phyloP scores from a whole-genome alignment of 495 filamentous ascomycete genomes.

The Trichocladium antarcticum region DNA sequence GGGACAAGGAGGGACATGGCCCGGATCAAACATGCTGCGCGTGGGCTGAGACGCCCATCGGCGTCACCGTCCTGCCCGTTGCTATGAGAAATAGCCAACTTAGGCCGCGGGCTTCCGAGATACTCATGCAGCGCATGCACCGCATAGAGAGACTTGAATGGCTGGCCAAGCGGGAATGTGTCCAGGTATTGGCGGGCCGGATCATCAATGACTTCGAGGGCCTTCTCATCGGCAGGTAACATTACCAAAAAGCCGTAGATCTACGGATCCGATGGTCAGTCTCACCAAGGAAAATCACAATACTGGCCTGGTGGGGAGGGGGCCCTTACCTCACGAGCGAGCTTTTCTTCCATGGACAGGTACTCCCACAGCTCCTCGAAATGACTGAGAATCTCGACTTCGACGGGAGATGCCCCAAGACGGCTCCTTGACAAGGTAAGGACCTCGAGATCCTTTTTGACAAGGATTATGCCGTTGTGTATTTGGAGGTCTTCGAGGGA shows the following conservation, averaged over 20 bases:
- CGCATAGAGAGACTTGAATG: slow-evolving; percentile 66
- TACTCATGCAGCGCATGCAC: slow-evolving; percentile 50
- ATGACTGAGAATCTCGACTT: slow-evolving; percentile 68
- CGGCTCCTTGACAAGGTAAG: slow-evolving; percentile 25
- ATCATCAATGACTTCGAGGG: slow-evolving; percentile 48
- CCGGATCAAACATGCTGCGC: slow-evolving; percentile 24
- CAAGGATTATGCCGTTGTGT: slow-evolving; percentile 51
- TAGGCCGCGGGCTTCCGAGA: slow-evolving; percentile 23
- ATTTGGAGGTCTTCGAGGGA: slow-evolving; percentile 49
- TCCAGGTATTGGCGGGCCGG: slow-evolving; percentile 41
- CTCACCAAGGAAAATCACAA: background rate
- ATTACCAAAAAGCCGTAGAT: slow-evolving; percentile 63
- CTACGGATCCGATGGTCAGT: slow-evolving; percentile 32
- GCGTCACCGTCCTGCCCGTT: slow-evolving; percentile 11
- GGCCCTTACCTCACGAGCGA: slow-evolving; percentile 52
- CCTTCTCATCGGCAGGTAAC: slow-evolving; percentile 57
- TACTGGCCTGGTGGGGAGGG: background rate
- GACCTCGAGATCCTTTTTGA: slow-evolving; percentile 34
- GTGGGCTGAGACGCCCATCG: slow-evolving; percentile 13
- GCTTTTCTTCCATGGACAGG: slow-evolving; percentile 59
- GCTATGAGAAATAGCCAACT: slow-evolving; percentile 11
- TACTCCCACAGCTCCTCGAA: slow-evolving; percentile 79
- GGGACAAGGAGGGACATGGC: slow-evolving; percentile 37
- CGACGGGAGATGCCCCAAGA: slow-evolving; percentile 44
- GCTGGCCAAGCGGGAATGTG: slow-evolving; percentile 56